These are phyloP conservation scores for Papiliotrema nemorosa DNA, from an alignment of 1,284 basidiomycete genomes.

Conservation along the genomic window DNA sequence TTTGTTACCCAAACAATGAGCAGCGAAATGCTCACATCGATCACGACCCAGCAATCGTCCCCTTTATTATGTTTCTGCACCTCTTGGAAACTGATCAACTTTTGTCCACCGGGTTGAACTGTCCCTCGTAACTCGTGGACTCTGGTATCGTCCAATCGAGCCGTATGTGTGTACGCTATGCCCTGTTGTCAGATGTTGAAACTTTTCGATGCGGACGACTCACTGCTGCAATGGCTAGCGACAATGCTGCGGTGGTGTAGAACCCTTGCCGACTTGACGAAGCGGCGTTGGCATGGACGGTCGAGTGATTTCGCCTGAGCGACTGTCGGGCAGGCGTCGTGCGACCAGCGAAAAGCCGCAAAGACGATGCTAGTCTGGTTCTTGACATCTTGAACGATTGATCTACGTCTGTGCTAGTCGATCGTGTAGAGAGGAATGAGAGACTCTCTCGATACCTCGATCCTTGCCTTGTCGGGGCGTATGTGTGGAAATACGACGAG, in stretches of 20 bases:
- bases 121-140: slow-evolving; percentile 15
- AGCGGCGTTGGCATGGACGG: neutral
- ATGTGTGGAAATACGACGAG: too few species aligned
- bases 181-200: neutral
- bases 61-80: slow-evolving; percentile 55
- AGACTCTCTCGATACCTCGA: too few species aligned
- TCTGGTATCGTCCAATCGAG: slow-evolving; percentile 1
- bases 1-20: slow-evolving; percentile 1
- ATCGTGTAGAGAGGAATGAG: too few species aligned
- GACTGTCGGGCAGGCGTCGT: neutral
- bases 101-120: slow-evolving; percentile 37
- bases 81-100: slow-evolving; percentile 52
- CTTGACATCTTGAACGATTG: too few species aligned
- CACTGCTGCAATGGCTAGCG: neutral
- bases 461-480: too few species aligned
- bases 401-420: too few species aligned
- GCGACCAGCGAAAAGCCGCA: neutral
- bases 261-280: neutral
- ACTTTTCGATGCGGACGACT: neutral
- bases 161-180: neutral
- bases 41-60: slow-evolving; percentile 77
- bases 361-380: neutral
- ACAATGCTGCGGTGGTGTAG: neutral
- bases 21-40: slow-evolving; percentile 51
- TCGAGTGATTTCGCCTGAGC: neutral